Conservation (phyloP, 148 eudicot species). For the Drosera capensis region DNA sequence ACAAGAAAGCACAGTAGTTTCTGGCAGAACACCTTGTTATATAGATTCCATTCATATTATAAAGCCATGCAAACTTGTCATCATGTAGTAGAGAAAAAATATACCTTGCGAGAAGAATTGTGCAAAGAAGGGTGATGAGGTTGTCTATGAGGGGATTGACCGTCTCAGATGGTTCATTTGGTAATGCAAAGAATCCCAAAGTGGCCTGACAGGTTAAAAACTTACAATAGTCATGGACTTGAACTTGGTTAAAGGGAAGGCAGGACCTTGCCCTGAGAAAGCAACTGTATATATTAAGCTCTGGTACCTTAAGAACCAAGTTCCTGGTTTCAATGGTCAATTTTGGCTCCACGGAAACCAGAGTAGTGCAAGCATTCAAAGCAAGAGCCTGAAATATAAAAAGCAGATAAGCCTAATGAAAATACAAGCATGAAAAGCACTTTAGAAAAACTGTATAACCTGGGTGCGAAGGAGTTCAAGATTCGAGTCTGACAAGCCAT, state of each 20-base stretch:
- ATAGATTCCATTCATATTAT: too few relatives aligned
- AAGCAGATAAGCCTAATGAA: not conserved
- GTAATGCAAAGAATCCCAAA: constrained; percentile 77
- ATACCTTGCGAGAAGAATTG: constrained; percentile 85
- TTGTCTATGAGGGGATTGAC: constrained; percentile 66
- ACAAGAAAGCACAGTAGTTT: too few relatives aligned
- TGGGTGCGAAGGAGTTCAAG: constrained; percentile 73
- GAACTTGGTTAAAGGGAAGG: too few relatives aligned
- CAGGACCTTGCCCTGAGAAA: not conserved
- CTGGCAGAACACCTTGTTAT: too few relatives aligned
- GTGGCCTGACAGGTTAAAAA: constrained; percentile 68
- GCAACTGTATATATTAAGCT: constrained; percentile 1
- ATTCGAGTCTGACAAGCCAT: constrained; percentile 50
- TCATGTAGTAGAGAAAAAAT: too few relatives aligned
- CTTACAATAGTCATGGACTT: too few relatives aligned
- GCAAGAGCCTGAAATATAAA: constrained; percentile 71
- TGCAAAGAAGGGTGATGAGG: constrained; percentile 70
- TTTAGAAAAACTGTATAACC: constrained; percentile 22
- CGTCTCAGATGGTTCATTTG: constrained; percentile 75
- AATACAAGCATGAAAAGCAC: not conserved
- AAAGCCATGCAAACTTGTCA: too few relatives aligned
- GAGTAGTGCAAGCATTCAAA: constrained; percentile 91
- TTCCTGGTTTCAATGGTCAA: constrained; percentile 77
- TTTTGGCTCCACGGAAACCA: constrained; percentile 98
- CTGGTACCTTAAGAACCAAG: constrained; percentile 68